Evolutionary conservation across 495 filamentous ascomycete genomes (phyloP), one percentile per base, ranked within the genome.

Genomic region (Saxophila tyrrhenica): DNA sequence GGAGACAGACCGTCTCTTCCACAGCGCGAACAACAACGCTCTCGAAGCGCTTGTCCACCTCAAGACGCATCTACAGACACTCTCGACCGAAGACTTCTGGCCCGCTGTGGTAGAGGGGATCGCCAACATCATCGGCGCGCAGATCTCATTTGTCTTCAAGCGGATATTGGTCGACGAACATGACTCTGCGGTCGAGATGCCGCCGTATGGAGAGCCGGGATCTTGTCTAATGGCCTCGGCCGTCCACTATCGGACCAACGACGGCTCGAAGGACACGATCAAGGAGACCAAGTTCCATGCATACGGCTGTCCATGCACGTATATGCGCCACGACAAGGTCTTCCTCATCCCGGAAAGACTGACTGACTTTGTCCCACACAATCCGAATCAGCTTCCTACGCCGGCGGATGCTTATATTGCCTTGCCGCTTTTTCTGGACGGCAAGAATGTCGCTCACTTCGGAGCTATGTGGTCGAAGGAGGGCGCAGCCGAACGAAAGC

Each of bases 311-410:
- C 83, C 71, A 39, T 87, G 75, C 67, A 72, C 77, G 38, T 76
- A 84, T 59, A 87, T 90, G 84, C 76, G 76, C 55, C 76, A 86
- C 58, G 82, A 85, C 65, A 82, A 85, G 63, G 82, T 86, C 17
- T 85, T 86, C 62, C 65, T 89, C 47, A 80, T 89, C 25, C 79
- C 84, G 1, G 77, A 85, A 46, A 71, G 75, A 35, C 67, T 88
- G 50, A 71, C 70, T 38, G 75, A 79, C 16, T 76, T 83, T 53
- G 72, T 78, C 16, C 72, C 75, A 13, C 74, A 78, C 54, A 84
- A 82, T 41, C 78, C 77, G 19, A 83, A 85, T 63, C 58, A 70
- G 35, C 70, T 84, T 1, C 75, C 78, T 0, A 79, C 81, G 47
- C 69, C 77, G 16, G 78, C 78, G 10, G 84, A 88, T 57, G 84